Percentiles rank a stretch among this genome's conserved stretches.
These are phyloP conservation scores for Diplodia intermedia DNA, from an alignment of 2,329 filamentous ascomycete genomes.

Conservation along the genomic window DNA sequence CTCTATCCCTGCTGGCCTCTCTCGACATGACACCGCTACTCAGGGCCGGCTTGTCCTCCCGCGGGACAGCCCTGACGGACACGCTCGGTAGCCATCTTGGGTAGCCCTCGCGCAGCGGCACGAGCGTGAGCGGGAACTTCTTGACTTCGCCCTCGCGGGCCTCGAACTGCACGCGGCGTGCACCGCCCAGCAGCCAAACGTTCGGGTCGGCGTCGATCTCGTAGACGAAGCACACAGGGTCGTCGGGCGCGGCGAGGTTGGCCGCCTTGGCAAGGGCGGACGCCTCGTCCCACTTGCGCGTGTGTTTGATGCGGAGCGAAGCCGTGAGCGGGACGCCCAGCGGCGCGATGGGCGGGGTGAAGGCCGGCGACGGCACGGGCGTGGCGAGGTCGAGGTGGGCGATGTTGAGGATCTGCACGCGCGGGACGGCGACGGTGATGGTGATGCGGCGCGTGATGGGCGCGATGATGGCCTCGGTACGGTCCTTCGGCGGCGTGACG, in stretches of 20 bases:
- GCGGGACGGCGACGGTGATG: slow-evolving; percentile 89
- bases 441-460: slow-evolving; percentile 67
- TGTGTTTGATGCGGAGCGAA: slow-evolving; percentile 64
- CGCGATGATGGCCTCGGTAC: slow-evolving; percentile 41
- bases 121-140: slow-evolving; percentile 73
- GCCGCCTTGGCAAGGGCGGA: slow-evolving; percentile 39
- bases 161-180: slow-evolving; percentile 78
- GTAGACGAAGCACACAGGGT: slow-evolving; percentile 77
- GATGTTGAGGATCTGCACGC: slow-evolving; percentile 81
- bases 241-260: slow-evolving; percentile 42
- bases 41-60: not conserved
- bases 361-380: slow-evolving; percentile 39
- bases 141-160: slow-evolving; percentile 56
- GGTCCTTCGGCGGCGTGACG: slow-evolving; percentile 37
- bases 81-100: slow-evolving; percentile 71
- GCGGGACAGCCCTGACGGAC: not conserved
- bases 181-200: slow-evolving; percentile 84
- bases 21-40: slow-evolving; percentile 34
- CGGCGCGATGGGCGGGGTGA: slow-evolving; percentile 54
- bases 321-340: slow-evolving; percentile 71
- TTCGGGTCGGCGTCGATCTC: slow-evolving; percentile 78
- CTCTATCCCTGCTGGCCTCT: slow-evolving; percentile 34
- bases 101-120: slow-evolving; percentile 68
- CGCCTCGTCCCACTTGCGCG: slow-evolving; percentile 58
- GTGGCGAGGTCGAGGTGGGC: slow-evolving; percentile 67